These are phyloP conservation scores for Lepiota venenata DNA, from an alignment of 768 basidiomycete species.

Conservation along the genomic window DNA sequence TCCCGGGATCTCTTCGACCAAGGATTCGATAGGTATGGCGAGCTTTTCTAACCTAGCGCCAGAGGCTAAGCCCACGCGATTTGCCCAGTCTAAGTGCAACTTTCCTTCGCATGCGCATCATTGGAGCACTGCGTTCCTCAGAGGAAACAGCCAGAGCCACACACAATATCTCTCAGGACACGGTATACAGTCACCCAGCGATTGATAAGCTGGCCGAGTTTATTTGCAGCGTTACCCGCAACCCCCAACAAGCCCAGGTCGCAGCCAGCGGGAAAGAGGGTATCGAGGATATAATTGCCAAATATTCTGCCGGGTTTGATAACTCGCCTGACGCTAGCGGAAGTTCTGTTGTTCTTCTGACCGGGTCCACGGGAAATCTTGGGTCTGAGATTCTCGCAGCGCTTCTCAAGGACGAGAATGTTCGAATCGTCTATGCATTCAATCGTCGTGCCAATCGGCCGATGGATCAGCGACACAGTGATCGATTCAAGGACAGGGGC, in stretches of 20 bases:
- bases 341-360: conserved; percentile 29
- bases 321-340: too few species aligned
- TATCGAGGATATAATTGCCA: conserved; percentile 37
- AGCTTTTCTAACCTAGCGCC: too few species aligned
- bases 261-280: background rate
- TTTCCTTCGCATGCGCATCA: conserved; percentile 31
- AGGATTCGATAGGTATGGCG: conserved; percentile 21
- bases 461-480: conserved; percentile 22
- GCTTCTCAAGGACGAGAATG: conserved; percentile 19
- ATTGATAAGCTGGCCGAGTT: conserved; percentile 22
- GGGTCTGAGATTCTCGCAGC: conserved; percentile 30
- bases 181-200: conserved; percentile 25
- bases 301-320: conserved; percentile 23
- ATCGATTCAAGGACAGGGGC: conserved; percentile 27
- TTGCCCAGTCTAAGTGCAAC: conserved; percentile 20
- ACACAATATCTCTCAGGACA: conserved; percentile 25
- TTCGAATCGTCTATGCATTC: conserved; percentile 27
- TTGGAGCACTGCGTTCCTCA: conserved; percentile 24
- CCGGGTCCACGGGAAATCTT: conserved; percentile 36
- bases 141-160: conserved; percentile 14
- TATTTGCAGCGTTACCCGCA: conserved; percentile 13
- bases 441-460: conserved; percentile 21
- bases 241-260: conserved; percentile 3
- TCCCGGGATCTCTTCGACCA: conserved; percentile 25
- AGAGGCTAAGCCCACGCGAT: background rate